Percentiles rank a stretch among this genome's conserved stretches.
Conservation (phyloP, 2,329 filamentous ascomycete species). For the Cucurbitaria berberidis region DNA sequence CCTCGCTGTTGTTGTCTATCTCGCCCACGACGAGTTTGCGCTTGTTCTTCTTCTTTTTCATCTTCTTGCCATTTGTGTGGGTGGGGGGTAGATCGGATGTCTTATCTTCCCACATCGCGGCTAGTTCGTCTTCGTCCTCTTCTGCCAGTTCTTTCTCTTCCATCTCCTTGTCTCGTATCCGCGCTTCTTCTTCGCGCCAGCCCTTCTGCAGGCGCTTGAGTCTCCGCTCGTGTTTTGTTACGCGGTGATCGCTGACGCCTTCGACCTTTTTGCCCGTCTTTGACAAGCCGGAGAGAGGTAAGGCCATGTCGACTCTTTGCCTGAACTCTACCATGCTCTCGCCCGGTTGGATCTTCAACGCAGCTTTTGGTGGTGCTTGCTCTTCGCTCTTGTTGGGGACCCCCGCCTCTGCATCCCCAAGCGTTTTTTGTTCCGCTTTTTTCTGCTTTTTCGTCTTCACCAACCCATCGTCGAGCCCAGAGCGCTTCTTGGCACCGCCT, state of each 20-base stretch:
- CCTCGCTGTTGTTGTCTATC: constrained; percentile 65
- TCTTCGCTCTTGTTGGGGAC: constrained; percentile 28
- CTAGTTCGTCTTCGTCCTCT: constrained; percentile 65
- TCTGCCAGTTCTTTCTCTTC: constrained; percentile 75
- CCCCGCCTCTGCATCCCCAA: constrained; percentile 19
- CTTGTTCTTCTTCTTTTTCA: constrained; percentile 57
- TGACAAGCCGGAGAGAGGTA: constrained; percentile 74
- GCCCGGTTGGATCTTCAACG: constrained; percentile 71
- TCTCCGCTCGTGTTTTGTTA: constrained; percentile 82
- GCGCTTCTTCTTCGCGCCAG: constrained; percentile 62
- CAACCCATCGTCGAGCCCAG: constrained; percentile 74
- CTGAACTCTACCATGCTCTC: constrained; percentile 84
- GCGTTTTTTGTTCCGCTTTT: constrained; percentile 9
- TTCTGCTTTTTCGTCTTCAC: constrained; percentile 59
- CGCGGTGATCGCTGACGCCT: constrained; percentile 68
- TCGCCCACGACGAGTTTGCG: constrained; percentile 58
- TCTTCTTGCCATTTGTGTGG: constrained; percentile 55
- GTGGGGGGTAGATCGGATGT: constrained; percentile 64
- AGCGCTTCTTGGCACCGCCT: constrained; percentile 57
- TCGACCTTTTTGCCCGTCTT: constrained; percentile 67
- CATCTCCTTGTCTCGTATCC: constrained; percentile 73
- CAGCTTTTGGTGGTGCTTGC: constrained; percentile 19
- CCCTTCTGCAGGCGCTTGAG: constrained; percentile 67
- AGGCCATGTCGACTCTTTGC: constrained; percentile 79
- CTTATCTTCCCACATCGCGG: constrained; percentile 69